A percentile compares a stretch with the other conserved stretches of the same genome.
These are phyloP conservation scores for Exophiala mesophila DNA, from an alignment of 2,329 filamentous ascomycete species.

Conservation along the genomic window DNA sequence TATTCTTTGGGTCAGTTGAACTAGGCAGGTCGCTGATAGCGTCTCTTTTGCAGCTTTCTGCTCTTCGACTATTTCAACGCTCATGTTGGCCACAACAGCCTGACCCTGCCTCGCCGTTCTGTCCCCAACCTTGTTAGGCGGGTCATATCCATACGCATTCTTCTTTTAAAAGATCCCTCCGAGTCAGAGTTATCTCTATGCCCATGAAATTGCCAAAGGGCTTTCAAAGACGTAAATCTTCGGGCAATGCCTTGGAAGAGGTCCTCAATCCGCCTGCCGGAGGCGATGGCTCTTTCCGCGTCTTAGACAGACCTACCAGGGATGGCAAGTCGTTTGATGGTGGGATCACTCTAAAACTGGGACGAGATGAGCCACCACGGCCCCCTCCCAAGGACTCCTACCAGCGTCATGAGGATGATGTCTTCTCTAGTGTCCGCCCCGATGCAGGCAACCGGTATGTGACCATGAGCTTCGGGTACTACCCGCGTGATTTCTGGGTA, in stretches of 20 bases:
- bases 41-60: too few species aligned
- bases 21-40: too few species aligned
- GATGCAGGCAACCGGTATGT: slow-evolving; percentile 36
- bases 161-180: too few species aligned
- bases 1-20: too few species aligned
- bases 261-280: slow-evolving; percentile 31
- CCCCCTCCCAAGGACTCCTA: slow-evolving; percentile 32
- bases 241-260: slow-evolving; percentile 50
- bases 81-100: too few species aligned
- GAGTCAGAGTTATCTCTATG: slow-evolving; percentile 36
- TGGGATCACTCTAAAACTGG: slow-evolving; percentile 30
- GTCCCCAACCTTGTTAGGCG: too few species aligned
- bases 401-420: slow-evolving; percentile 31
- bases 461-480: neutral
- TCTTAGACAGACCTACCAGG: slow-evolving; percentile 47
- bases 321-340: slow-evolving; percentile 42
- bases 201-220: slow-evolving; percentile 53
- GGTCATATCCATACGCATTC: too few species aligned
- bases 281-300: slow-evolving; percentile 47
- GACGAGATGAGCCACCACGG: slow-evolving; percentile 29
- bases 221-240: slow-evolving; percentile 51
- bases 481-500: neutral
- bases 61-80: too few species aligned
- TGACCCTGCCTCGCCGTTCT: too few species aligned
- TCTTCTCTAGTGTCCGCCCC: slow-evolving; percentile 35